A percentile compares a stretch with the other conserved stretches of the same genome.
Evolutionary conservation across 495 filamentous ascomycete species (phyloP).

Genomic region (Amphirosellinia nigrospora): DNA sequence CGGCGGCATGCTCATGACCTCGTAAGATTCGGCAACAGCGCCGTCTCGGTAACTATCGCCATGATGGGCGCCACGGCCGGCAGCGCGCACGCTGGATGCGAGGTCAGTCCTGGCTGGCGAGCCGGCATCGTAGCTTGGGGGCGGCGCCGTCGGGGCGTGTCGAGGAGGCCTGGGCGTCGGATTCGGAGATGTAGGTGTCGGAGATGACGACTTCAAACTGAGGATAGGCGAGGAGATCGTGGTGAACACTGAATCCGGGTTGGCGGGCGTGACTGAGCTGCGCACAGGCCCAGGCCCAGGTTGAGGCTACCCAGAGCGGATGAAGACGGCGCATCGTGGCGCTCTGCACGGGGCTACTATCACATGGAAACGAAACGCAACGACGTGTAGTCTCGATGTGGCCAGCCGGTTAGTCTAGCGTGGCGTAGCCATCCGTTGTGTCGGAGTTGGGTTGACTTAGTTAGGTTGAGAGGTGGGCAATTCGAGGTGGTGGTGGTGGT

Average conservation of each 20-base stretch:
- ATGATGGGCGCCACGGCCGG: conserved; percentile 41
- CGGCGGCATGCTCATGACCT: conserved; percentile 72
- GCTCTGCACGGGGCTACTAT: conserved; percentile 37
- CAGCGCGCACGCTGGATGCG: conserved; percentile 39
- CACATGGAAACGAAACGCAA: conserved; percentile 36
- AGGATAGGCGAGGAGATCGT: conserved; percentile 90
- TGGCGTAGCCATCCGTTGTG: conserved; percentile 1
- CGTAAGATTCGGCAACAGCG: conserved; percentile 61
- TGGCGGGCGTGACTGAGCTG: conserved; percentile 51
- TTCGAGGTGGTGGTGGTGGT: neutral
- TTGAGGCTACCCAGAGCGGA: conserved; percentile 43
- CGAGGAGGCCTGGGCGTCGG: conserved; percentile 68
- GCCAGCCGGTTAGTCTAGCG: conserved; percentile 1
- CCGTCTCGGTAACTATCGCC: conserved; percentile 27
- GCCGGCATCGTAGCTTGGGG: conserved; percentile 40
- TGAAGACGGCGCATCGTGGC: conserved; percentile 58
- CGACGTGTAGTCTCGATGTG: conserved; percentile 2
- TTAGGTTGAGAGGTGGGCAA: neutral
- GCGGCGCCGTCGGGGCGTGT: conserved; percentile 37
- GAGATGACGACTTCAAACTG: conserved; percentile 89
- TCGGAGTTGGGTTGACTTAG: neutral
- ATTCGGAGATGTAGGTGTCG: conserved; percentile 73
- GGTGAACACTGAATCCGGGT: conserved; percentile 68
- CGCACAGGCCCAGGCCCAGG: conserved; percentile 34
- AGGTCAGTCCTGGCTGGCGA: conserved; percentile 45